These are phyloP conservation scores for Thielaviopsis cerberus DNA, from an alignment of 2,329 filamentous ascomycete genomes.

Conservation along the genomic window DNA sequence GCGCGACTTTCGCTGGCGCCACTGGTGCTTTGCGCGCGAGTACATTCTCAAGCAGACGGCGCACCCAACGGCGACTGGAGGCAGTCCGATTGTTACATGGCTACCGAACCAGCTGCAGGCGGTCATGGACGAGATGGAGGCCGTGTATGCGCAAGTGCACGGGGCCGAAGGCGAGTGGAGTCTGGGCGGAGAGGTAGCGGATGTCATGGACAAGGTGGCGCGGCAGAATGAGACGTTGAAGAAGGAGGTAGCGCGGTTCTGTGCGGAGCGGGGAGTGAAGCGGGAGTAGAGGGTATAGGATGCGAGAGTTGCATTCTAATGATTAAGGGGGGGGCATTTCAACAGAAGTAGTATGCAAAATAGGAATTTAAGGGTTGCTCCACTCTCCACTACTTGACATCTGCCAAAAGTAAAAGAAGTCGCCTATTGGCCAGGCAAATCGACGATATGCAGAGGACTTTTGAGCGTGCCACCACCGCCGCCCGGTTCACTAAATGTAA, in stretches of 20 bases:
- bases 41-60: conserved; percentile 64
- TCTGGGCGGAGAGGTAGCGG: conserved; percentile 29
- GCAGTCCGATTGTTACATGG: conserved; percentile 70
- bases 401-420: background rate
- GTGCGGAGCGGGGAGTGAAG: conserved; percentile 37
- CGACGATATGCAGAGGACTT: background rate
- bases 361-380: background rate
- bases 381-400: background rate
- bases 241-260: conserved; percentile 63
- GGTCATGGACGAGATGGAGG: conserved; percentile 51
- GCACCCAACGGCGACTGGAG: conserved; percentile 63
- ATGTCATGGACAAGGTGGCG: conserved; percentile 48
- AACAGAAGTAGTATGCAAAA: no score
- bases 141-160: conserved; percentile 31
- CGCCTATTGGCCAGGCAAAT: background rate
- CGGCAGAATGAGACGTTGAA: conserved; percentile 45
- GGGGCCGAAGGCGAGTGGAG: conserved; percentile 22
- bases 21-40: conserved; percentile 72
- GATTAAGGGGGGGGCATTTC: no score
- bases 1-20: conserved; percentile 63
- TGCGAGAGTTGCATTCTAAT: no score
- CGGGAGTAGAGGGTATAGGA: background rate
- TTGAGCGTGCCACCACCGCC: no score
- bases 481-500: no score
- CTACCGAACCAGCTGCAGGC: conserved; percentile 64